These are phyloP conservation scores for Pythium aristosporum DNA, from an alignment of 352 stramenopile genomes.

Conservation along the genomic window DNA sequence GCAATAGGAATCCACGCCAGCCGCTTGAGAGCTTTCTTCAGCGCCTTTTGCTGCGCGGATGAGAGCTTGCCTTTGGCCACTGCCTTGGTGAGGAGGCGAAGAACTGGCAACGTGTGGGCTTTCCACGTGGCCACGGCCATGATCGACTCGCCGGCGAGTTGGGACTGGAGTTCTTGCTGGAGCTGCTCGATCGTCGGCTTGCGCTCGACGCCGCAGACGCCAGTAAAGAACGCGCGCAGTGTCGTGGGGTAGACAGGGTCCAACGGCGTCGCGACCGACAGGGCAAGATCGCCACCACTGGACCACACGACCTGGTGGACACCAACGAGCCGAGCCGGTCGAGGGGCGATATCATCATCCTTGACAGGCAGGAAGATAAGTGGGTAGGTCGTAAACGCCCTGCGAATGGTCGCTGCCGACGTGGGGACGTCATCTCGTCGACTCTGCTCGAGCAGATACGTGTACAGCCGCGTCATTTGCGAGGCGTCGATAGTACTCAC, in stretches of 20 bases:
- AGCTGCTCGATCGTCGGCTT: slow-evolving; percentile 57
- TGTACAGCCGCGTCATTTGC: slow-evolving; percentile 17
- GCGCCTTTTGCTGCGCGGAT: slow-evolving; percentile 37
- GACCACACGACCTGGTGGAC: slow-evolving; percentile 22
- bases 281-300: slow-evolving; percentile 9
- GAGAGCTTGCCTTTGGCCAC: slow-evolving; percentile 42
- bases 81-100: slow-evolving; percentile 41
- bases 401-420: slow-evolving; percentile 10
- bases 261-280: slow-evolving; percentile 34
- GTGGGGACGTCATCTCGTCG: slow-evolving; percentile 6
- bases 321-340: not conserved
- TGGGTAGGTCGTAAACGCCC: slow-evolving; percentile 12
- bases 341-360: not conserved
- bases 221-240: slow-evolving; percentile 60
- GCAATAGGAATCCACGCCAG: slow-evolving; percentile 21
- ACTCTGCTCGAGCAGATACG: slow-evolving; percentile 26
- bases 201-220: slow-evolving; percentile 58
- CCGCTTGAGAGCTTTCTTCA: slow-evolving; percentile 34
- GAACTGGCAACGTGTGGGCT: slow-evolving; percentile 38
- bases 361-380: slow-evolving; percentile 15
- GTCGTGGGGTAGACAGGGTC: slow-evolving; percentile 53
- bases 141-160: not conserved
- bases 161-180: slow-evolving; percentile 15
- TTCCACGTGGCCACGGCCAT: slow-evolving; percentile 26
- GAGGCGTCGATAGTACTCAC: slow-evolving; percentile 1